Evolutionary conservation across 257 asterid species (phyloP).

Genomic region (Solanum clarkiae): DNA sequence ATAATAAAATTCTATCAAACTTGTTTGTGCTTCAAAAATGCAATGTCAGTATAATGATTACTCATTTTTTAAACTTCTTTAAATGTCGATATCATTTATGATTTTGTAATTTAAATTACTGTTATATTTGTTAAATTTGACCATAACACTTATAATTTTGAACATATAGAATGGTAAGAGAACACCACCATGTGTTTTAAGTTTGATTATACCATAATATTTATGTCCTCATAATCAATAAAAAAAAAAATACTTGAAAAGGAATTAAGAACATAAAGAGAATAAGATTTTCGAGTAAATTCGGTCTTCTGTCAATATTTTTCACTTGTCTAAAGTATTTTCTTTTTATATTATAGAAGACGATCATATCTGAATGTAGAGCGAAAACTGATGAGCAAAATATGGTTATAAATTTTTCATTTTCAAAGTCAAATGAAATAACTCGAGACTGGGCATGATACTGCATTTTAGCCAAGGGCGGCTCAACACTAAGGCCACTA

Average conservation of each 20-base stretch:
- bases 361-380: not conserved
- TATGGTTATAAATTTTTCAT: not conserved
- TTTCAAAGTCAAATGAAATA: not conserved
- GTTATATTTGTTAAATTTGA: not conserved
- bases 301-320: not conserved
- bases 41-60: too few species aligned
- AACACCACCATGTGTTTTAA: not conserved
- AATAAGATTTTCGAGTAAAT: not conserved
- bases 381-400: not conserved
- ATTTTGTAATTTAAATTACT: not conserved
- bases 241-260: not conserved
- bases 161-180: not conserved
- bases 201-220: too few species aligned
- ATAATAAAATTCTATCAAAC: too few species aligned
- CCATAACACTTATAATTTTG: not conserved
- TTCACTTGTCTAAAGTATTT: not conserved
- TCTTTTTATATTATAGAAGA: not conserved
- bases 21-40: too few species aligned
- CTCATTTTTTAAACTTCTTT: too few species aligned
- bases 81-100: too few species aligned
- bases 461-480: too few species aligned
- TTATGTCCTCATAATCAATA: too few species aligned
- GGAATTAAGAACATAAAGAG: not conserved
- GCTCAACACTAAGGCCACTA: too few species aligned
- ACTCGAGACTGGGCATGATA: not conserved